Conservation (phyloP, 495 filamentous ascomycete genomes). For the Neurospora pannonica region DNA sequence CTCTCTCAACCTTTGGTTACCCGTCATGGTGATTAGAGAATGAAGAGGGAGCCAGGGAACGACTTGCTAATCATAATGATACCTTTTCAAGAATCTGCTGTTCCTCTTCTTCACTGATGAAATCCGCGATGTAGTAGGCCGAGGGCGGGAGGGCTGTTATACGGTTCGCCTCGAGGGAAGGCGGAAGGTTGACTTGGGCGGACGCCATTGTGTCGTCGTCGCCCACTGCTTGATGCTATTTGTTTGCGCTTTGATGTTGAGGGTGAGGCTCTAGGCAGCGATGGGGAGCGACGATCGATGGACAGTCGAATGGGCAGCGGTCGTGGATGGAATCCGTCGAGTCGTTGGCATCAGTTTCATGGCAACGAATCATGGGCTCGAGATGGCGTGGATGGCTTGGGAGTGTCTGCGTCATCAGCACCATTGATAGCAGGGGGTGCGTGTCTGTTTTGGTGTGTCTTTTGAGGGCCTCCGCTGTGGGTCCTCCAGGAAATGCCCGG, state of each 20-base stretch:
- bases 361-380: not conserved
- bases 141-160: constrained; percentile 52
- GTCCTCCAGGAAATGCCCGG: not conserved
- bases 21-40: constrained; percentile 8
- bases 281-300: not conserved
- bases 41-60: not conserved
- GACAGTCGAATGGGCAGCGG: not conserved
- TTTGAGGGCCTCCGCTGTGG: not conserved
- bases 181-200: constrained; percentile 20
- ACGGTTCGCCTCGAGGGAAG: constrained; percentile 40
- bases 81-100: constrained; percentile 59
- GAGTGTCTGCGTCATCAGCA: not conserved
- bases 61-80: not conserved
- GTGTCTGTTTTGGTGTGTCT: not conserved
- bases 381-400: not conserved
- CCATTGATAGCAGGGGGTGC: not conserved
- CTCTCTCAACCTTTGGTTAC: constrained; percentile 37
- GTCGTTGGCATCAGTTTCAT: not conserved
- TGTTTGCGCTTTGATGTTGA: not conserved
- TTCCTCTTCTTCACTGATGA: constrained; percentile 74
- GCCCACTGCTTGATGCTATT: not conserved
- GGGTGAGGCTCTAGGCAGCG: not conserved
- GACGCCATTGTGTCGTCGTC: not conserved
- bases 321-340: not conserved
- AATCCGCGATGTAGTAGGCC: constrained; percentile 82